A percentile compares a stretch with the other conserved stretches of the same genome.
Evolutionary conservation across 2,329 filamentous ascomycete genomes (phyloP).

Genomic region (Aspergillus oerlinghausenensis): DNA sequence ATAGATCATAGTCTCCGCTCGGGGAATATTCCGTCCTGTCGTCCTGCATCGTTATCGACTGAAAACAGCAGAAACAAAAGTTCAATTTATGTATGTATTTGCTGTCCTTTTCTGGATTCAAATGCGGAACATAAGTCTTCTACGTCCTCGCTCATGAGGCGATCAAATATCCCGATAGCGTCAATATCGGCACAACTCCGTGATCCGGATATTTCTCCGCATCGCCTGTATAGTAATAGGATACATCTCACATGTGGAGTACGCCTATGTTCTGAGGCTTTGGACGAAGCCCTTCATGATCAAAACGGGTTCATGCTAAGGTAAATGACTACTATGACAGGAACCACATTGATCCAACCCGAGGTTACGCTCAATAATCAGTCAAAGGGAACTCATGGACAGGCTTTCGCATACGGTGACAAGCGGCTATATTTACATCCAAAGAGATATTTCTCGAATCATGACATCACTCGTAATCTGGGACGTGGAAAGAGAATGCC

Average conservation of each 20-base stretch:
- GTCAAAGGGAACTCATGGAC: background rate
- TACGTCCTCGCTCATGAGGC: background rate
- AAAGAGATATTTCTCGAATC: background rate
- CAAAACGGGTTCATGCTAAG: too few species aligned
- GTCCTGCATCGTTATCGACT: background rate
- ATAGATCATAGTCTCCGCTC: constrained; percentile 54
- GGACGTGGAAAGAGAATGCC: too few species aligned
- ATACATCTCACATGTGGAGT: background rate
- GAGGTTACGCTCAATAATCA: background rate
- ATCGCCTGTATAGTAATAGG: background rate
- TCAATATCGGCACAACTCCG: constrained; percentile 12
- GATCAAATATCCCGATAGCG: background rate
- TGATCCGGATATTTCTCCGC: constrained; percentile 16
- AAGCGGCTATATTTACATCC: background rate
- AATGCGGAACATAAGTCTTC: background rate
- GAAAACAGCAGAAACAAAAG: background rate
- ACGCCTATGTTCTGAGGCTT: background rate
- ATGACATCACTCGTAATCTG: background rate
- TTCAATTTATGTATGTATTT: background rate
- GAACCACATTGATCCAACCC: background rate
- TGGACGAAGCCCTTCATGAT: background rate
- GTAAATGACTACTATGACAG: background rate
- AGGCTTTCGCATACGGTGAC: background rate
- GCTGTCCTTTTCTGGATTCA: background rate
- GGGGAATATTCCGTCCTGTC: background rate